phyloP scores from a whole-genome alignment of 2,329 filamentous ascomycete species.

The Fusarium musae region DNA sequence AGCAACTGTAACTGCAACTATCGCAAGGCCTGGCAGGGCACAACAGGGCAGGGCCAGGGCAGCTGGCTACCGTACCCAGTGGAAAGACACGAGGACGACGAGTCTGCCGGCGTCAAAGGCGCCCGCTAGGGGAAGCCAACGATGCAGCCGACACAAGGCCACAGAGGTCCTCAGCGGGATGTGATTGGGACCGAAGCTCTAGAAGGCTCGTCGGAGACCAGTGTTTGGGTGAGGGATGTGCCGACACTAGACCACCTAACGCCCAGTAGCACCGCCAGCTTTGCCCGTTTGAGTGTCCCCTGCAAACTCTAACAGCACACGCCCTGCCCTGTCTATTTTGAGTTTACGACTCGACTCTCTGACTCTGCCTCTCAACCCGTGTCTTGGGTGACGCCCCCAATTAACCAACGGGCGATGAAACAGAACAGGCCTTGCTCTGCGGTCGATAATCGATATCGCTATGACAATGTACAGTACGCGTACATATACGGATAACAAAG shows the following conservation, averaged over 20 bases:
- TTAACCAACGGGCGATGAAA: background rate
- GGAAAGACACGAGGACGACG: background rate
- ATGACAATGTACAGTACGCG: background rate
- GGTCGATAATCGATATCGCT: background rate
- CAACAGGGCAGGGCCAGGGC: background rate
- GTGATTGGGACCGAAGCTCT: conserved; percentile 13
- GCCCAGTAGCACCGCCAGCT: background rate
- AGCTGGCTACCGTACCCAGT: background rate
- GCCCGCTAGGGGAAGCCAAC: conserved; percentile 31
- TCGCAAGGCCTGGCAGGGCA: background rate
- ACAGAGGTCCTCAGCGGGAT: conserved; percentile 7
- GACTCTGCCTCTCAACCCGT: background rate
- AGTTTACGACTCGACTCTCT: background rate
- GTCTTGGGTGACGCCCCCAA: background rate
- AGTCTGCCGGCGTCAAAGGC: conserved; percentile 5
- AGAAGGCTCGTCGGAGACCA: background rate
- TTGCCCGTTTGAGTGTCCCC: background rate
- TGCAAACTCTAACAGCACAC: conserved; percentile 15
- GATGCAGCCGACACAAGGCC: conserved; percentile 23
- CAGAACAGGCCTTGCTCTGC: background rate
- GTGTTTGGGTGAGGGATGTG: conserved; percentile 26
- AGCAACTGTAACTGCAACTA: background rate
- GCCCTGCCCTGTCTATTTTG: background rate
- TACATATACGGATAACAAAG: background rate
- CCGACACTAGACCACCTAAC: conserved; percentile 13